These are phyloP conservation scores for Tolypocladium tundrense DNA, from an alignment of 2,329 filamentous ascomycete species.

Conservation along the genomic window DNA sequence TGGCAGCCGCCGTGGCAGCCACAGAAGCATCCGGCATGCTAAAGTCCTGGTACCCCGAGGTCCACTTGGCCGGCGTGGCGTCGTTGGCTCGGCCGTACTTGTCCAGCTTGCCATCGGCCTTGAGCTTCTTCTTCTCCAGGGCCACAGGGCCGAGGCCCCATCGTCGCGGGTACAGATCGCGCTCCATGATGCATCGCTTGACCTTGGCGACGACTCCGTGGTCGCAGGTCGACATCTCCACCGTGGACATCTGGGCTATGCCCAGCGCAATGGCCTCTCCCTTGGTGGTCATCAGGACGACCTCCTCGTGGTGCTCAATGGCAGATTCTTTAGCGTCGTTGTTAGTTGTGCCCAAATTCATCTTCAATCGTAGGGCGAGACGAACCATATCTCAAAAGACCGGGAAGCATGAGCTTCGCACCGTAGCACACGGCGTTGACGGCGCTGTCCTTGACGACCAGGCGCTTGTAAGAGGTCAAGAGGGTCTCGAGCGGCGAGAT, in stretches of 20 bases:
- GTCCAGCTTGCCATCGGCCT: slow-evolving; percentile 94
- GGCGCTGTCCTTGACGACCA: slow-evolving; percentile 76
- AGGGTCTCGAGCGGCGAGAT: slow-evolving; percentile 90
- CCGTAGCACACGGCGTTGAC: slow-evolving; percentile 98
- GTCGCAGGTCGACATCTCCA: slow-evolving; percentile 93
- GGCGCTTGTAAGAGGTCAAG: slow-evolving; percentile 85
- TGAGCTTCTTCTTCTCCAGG: slow-evolving; percentile 98
- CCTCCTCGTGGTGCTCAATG: slow-evolving; percentile 91
- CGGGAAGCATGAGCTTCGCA: slow-evolving; percentile 97
- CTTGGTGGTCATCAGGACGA: slow-evolving; percentile 98
- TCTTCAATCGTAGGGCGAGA: slow-evolving; percentile 5
- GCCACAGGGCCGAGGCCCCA: slow-evolving; percentile 95
- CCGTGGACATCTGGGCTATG: slow-evolving; percentile 95
- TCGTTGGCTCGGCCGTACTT: slow-evolving; percentile 94
- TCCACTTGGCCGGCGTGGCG: slow-evolving; percentile 88
- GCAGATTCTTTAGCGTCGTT: slow-evolving; percentile 52
- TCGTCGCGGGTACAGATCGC: slow-evolving; percentile 89
- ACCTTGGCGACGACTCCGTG: slow-evolving; percentile 98
- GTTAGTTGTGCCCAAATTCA: slow-evolving; percentile 11
- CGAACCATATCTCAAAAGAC: slow-evolving; percentile 80
- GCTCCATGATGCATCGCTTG: slow-evolving; percentile 99
- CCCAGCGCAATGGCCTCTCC: slow-evolving; percentile 95
- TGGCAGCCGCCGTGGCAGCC: slow-evolving; percentile 32
- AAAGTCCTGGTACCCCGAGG: slow-evolving; percentile 85
- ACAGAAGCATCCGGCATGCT: slow-evolving; percentile 42